Base-by-base conservation (phyloP, 495 filamentous ascomycete genomes). In the Neurospora africana region DNA sequence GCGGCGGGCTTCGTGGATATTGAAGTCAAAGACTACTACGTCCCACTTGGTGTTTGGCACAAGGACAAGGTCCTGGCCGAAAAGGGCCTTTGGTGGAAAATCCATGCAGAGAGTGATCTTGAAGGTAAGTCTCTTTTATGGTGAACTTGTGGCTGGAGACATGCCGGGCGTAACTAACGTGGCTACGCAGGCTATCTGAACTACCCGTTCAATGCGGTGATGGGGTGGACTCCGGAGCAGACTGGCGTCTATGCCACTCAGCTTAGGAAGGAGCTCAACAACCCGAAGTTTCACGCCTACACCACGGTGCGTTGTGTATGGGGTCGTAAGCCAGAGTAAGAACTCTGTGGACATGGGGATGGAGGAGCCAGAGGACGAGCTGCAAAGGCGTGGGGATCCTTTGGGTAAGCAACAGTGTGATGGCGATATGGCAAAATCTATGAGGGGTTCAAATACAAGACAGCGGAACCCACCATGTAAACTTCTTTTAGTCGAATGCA, bases 1-100 rank as follows among this genome's bases (percentile, higher is more conserved):
- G 71, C 80, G 17, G 85, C 82, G 9, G 83, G 84, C 17, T 87
- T 87, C 71, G 76, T 79, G 2, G 81, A 86, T 78, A 89, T 81
- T 6, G 69, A 74, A 5, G 69, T 72, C 9, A 74, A 33, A 23
- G 74, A 75, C 30, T 69, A 77, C 74, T 73, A 74, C 74, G 58
- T 76, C 3, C 43, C 76, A 5, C 5, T 73, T 4, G 44, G 44
- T 5, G 7, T 9, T 4, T 73, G 72, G 72, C 72, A 83, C 1
- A 76, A 74, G 13, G 85, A 71, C 30, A 77, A 77, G n/a, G 79
- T 80, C 44, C 43, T 83, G 61, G 87, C 83, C 74, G 81, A 87
- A 73, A 79, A 89, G 38, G 87, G 87, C 0, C 74, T 76, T n/a
- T 82, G 75, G 38, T 72, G 70, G 11, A 74, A 79, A 23, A 69